Conservation (phyloP, 441 rosid species). For the Codiaeum variegatum region DNA sequence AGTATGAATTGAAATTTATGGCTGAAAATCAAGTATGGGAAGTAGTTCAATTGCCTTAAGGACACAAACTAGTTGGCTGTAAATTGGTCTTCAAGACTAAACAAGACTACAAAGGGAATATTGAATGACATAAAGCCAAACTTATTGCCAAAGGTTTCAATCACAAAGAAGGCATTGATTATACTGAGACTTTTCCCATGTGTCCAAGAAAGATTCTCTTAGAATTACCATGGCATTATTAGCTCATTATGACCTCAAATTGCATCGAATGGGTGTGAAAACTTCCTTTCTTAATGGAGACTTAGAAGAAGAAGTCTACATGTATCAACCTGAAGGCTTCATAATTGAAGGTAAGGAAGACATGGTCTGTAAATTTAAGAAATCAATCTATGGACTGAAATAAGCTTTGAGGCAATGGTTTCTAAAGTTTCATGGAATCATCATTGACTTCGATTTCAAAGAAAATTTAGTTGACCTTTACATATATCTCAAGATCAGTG, state of each 20-base stretch:
- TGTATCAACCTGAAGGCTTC: conserved; percentile 1
- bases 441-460: not conserved
- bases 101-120: too few species aligned
- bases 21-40: conserved; percentile 1
- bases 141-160: too few species aligned
- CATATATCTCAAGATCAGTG: too few species aligned
- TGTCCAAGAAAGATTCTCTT: not conserved
- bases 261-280: conserved; percentile 13
- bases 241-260: conserved; percentile 3
- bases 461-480: too few species aligned
- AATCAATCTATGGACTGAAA: not conserved
- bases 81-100: too few species aligned
- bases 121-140: too few species aligned
- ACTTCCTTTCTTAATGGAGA: too few species aligned
- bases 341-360: not conserved
- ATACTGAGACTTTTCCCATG: not conserved
- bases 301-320: conserved; percentile 7
- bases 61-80: not conserved
- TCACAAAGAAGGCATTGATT: not conserved
- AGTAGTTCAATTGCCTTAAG: not conserved
- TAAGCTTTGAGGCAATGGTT: conserved; percentile 6
- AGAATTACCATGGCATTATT: not conserved
- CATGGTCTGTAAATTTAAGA: not conserved
- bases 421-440: not conserved
- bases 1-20: conserved; percentile 6